These are phyloP conservation scores for Pestalotiopsis sp. DNA, from an alignment of 2,329 filamentous ascomycete genomes.

Conservation along the genomic window DNA sequence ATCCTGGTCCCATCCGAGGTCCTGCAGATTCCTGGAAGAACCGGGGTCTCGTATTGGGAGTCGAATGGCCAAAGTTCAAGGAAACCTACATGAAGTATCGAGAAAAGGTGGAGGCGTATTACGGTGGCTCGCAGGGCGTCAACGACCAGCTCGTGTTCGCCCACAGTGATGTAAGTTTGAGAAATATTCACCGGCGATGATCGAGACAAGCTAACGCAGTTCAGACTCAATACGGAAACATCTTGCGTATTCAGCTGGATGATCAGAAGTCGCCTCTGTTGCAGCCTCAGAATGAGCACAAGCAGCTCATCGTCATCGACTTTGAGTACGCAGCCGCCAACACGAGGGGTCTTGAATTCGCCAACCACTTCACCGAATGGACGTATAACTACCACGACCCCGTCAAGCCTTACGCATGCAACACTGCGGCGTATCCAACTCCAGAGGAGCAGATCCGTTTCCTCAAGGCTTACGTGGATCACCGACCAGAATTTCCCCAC, in stretches of 20 bases:
- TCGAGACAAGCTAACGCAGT: slow-evolving; percentile 12
- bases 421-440: slow-evolving; percentile 72
- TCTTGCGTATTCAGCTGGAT: slow-evolving; percentile 72
- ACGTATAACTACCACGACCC: slow-evolving; percentile 94
- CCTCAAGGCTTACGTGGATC: slow-evolving; percentile 82
- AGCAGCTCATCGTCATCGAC: slow-evolving; percentile 95
- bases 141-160: slow-evolving; percentile 84
- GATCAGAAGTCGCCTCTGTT: slow-evolving; percentile 83
- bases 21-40: slow-evolving; percentile 62
- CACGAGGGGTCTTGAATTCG: slow-evolving; percentile 84
- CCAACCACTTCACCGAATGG: slow-evolving; percentile 98
- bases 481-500: slow-evolving; percentile 69
- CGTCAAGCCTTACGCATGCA: slow-evolving; percentile 66
- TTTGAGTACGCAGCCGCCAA: slow-evolving; percentile 97
- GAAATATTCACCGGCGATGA: not conserved
- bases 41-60: slow-evolving; percentile 78
- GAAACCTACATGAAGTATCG: slow-evolving; percentile 78
- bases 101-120: slow-evolving; percentile 70
- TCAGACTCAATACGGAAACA: slow-evolving; percentile 97
- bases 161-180: slow-evolving; percentile 84
- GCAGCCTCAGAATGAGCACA: slow-evolving; percentile 89
- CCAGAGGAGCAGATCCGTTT: slow-evolving; percentile 83
- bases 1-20: slow-evolving; percentile 30
- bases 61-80: slow-evolving; percentile 80
- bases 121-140: slow-evolving; percentile 68